A percentile compares a stretch with the other conserved stretches of the same genome.
phyloP scores from a whole-genome alignment of 257 asterid genomes.

The Nicotiana tabacum region DNA sequence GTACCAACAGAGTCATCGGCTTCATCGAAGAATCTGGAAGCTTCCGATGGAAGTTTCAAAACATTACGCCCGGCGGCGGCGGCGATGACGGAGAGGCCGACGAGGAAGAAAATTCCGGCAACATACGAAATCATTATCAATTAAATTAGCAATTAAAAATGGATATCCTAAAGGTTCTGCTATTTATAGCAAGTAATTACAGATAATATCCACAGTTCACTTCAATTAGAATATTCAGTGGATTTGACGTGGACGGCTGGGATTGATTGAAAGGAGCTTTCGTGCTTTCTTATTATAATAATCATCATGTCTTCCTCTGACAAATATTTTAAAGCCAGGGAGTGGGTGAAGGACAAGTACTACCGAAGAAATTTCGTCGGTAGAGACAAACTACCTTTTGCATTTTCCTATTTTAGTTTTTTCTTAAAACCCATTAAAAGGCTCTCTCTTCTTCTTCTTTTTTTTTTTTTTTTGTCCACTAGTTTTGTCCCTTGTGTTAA shows the following conservation, averaged over 20 bases:
- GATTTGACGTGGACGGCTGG: background rate
- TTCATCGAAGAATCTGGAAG: slow-evolving; percentile 31
- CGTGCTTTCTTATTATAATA: background rate
- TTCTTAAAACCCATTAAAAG: too few relatives aligned
- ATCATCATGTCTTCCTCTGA: background rate
- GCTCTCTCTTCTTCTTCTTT: too few relatives aligned
- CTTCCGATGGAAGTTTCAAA: slow-evolving; percentile 70
- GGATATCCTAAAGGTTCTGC: background rate
- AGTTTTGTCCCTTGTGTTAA: too few relatives aligned
- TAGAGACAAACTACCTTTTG: too few relatives aligned
- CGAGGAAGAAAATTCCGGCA: slow-evolving; percentile 35
- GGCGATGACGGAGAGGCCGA: slow-evolving; percentile 35
- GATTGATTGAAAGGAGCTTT: background rate
- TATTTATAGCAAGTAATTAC: background rate
- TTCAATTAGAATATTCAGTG: background rate
- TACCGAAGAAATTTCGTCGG: background rate
- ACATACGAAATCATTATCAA: slow-evolving; percentile 24
- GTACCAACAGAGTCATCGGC: slow-evolving; percentile 62
- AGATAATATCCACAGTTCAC: background rate
- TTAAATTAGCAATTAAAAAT: background rate
- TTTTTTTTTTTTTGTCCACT: too few relatives aligned
- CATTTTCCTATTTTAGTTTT: too few relatives aligned
- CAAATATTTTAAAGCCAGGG: background rate
- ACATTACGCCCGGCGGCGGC: slow-evolving; percentile 47
- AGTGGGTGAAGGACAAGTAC: background rate